Conservation (phyloP, 1,284 basidiomycete genomes). For the Sutorius eximius region DNA sequence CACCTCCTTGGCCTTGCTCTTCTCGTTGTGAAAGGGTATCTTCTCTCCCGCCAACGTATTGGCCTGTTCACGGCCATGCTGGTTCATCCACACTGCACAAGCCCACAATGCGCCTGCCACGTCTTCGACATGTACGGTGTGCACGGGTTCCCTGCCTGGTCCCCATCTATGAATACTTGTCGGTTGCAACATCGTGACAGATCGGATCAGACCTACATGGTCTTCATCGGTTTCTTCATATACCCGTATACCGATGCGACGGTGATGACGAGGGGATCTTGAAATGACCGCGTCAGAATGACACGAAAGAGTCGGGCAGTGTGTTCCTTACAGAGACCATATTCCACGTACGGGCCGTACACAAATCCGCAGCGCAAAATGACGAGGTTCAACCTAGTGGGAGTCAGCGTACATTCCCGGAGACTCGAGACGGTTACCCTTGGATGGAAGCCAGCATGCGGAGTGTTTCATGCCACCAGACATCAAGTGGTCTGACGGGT, state of each 20-base stretch:
- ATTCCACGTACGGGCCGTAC: conserved; percentile 76
- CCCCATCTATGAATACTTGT: conserved; percentile 53
- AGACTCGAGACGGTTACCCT: conserved; percentile 43
- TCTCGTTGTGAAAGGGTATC: conserved; percentile 66
- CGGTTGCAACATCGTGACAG: not conserved
- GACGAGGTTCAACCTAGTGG: conserved; percentile 72
- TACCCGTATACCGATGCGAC: conserved; percentile 84
- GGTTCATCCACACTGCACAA: conserved; percentile 71
- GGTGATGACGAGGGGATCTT: conserved; percentile 60
- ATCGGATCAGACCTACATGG: conserved; percentile 51
- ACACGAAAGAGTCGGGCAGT: conserved; percentile 8
- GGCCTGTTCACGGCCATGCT: conserved; percentile 61
- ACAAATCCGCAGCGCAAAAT: conserved; percentile 70
- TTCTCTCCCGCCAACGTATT: conserved; percentile 58
- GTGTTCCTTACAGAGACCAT: conserved; percentile 54
- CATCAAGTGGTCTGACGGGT: conserved; percentile 71
- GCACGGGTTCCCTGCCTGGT: conserved; percentile 75
- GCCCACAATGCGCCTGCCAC: conserved; percentile 76
- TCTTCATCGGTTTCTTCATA: conserved; percentile 85
- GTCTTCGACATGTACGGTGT: conserved; percentile 81
- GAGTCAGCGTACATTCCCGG: conserved; percentile 7
- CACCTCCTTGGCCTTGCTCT: conserved; percentile 60
- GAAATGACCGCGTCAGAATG: conserved; percentile 8
- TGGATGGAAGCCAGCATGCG: conserved; percentile 74
- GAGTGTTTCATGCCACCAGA: conserved; percentile 89